These are phyloP conservation scores for Colletotrichum abscissum DNA, from an alignment of 2,329 filamentous ascomycete genomes.

Conservation along the genomic window DNA sequence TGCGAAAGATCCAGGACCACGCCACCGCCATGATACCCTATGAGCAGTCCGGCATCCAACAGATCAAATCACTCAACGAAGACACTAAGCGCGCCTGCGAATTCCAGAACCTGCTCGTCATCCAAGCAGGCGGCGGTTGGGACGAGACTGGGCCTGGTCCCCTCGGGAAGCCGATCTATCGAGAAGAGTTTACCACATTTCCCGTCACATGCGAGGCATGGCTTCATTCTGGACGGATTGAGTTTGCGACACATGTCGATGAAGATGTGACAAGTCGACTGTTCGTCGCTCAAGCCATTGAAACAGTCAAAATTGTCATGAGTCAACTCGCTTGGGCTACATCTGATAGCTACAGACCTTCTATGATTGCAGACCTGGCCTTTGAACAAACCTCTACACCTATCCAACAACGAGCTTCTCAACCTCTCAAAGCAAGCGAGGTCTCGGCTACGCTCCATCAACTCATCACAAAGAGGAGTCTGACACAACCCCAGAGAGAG, in stretches of 20 bases:
- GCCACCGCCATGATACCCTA: constrained; percentile 38
- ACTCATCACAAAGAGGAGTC: background rate
- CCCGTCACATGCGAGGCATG: constrained; percentile 28
- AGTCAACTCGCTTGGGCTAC: constrained; percentile 8
- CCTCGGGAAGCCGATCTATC: constrained; percentile 19
- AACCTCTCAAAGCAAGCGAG: background rate
- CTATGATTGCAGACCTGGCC: background rate
- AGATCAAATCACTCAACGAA: constrained; percentile 31
- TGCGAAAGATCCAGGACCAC: constrained; percentile 34
- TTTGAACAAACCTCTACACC: background rate
- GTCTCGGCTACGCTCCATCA: background rate
- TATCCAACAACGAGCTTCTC: background rate
- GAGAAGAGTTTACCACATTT: constrained; percentile 30
- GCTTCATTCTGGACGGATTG: constrained; percentile 5
- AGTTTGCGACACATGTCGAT: constrained; percentile 30
- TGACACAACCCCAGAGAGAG: background rate
- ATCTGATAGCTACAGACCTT: background rate
- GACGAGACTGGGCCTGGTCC: constrained; percentile 14
- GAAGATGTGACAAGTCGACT: constrained; percentile 21
- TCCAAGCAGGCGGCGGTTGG: constrained; percentile 39
- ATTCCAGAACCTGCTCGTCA: constrained; percentile 45
- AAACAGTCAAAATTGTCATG: constrained; percentile 21
- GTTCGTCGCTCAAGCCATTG: constrained; percentile 12
- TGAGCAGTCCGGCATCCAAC: constrained; percentile 39
- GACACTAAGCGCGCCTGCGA: constrained; percentile 35